A percentile compares a stretch with the other conserved stretches of the same genome.
Evolutionary conservation across 225 moss, liverwort and hornwort species (phyloP).

Genomic region (Pseudisothecium myosuroides): DNA sequence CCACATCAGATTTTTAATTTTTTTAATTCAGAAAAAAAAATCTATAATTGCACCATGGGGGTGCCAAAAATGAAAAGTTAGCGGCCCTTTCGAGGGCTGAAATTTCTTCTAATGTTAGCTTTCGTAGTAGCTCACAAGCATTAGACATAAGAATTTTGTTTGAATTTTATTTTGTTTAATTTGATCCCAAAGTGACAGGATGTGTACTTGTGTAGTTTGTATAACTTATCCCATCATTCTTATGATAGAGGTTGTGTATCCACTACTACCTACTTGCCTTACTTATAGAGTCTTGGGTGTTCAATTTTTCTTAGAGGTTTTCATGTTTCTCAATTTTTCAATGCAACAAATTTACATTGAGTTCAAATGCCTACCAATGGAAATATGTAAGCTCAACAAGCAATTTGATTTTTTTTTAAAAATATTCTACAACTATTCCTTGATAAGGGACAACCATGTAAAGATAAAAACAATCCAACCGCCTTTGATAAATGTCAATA

Average conservation of each 20-base stretch:
- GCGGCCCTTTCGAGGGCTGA: too few relatives aligned
- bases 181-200: background rate
- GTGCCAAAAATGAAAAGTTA: too few relatives aligned
- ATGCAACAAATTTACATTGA: background rate
- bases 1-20: too few relatives aligned
- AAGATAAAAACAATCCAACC: too few relatives aligned
- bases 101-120: too few relatives aligned
- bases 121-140: background rate
- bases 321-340: background rate
- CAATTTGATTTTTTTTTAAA: too few relatives aligned
- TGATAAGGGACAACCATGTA: too few relatives aligned
- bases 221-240: background rate
- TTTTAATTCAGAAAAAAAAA: too few relatives aligned
- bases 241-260: background rate
- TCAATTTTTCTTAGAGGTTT: background rate
- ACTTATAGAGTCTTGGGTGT: background rate
- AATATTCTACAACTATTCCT: too few relatives aligned
- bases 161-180: background rate
- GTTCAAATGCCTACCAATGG: background rate
- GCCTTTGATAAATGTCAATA: too few relatives aligned
- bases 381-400: background rate
- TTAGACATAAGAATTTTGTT: background rate
- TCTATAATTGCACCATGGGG: too few relatives aligned
- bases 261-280: background rate
- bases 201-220: background rate